phyloP scores from a whole-genome alignment of 1,139 yeast species.

The Kodamaea sp. region DNA sequence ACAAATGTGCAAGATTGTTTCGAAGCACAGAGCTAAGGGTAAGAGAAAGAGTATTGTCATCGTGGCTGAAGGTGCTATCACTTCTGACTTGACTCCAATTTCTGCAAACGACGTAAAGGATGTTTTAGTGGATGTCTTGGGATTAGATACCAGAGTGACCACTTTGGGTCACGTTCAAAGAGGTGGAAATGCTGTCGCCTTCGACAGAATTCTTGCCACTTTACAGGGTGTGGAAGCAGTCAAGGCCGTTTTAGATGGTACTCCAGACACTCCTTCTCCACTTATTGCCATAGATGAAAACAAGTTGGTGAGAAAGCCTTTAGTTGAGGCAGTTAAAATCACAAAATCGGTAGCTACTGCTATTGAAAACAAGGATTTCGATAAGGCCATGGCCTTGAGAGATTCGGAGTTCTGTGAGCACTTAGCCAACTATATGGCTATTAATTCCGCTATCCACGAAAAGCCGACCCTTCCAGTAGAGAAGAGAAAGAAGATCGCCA shows the following conservation, averaged over 20 bases:
- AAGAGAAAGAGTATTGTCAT: conserved; percentile 93
- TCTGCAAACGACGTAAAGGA: conserved; percentile 77
- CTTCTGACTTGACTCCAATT: conserved; percentile 77
- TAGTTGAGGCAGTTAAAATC: conserved; percentile 84
- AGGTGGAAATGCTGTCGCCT: conserved; percentile 97
- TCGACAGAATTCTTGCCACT: conserved; percentile 87
- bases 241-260: conserved; percentile 82
- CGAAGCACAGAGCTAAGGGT: conserved; percentile 81
- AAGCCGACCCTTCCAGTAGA: conserved; percentile 54
- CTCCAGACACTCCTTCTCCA: conserved; percentile 93
- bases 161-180: conserved; percentile 97
- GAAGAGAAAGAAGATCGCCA: conserved; percentile 69
- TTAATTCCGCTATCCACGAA: conserved; percentile 67
- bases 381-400: conserved; percentile 81
- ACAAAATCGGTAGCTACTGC: conserved; percentile 89
- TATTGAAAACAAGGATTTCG: conserved; percentile 75
- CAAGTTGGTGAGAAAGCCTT: conserved; percentile 78
- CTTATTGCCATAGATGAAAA: conserved; percentile 90
- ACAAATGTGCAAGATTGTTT: conserved; percentile 68
- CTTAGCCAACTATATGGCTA: conserved; percentile 67
- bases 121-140: conserved; percentile 69
- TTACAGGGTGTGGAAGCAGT: conserved; percentile 98
- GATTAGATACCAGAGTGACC: conserved; percentile 92
- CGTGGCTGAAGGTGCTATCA: conserved; percentile 97
- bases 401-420: conserved; percentile 87